Conservation (phyloP, 305 asterid genomes). For the Solanum hybrid region DNA sequence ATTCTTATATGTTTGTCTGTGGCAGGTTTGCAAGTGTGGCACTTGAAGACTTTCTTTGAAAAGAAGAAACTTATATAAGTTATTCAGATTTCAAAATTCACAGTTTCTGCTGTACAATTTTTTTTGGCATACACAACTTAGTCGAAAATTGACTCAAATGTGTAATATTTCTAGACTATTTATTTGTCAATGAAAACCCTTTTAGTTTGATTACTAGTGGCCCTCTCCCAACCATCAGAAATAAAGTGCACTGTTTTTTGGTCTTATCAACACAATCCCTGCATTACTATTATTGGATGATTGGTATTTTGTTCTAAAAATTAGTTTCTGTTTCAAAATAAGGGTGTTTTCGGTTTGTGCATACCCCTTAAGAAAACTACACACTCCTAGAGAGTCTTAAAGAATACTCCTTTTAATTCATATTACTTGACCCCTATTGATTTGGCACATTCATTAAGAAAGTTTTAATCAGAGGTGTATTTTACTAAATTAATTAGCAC, state of each 20-base stretch:
- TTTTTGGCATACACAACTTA: not conserved
- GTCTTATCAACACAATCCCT: not conserved
- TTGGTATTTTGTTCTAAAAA: not conserved
- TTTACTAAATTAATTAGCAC: not conserved
- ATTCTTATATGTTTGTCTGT: slow-evolving; percentile 57
- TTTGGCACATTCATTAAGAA: not conserved
- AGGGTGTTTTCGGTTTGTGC: not conserved
- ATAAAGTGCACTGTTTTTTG: not conserved
- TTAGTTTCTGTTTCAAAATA: not conserved
- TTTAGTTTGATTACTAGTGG: not conserved
- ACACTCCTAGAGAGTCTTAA: not conserved
- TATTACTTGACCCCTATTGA: not conserved
- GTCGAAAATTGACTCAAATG: not conserved
- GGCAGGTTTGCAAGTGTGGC: slow-evolving; percentile 79
- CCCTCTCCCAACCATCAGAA: not conserved
- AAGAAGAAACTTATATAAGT: slow-evolving; percentile 85
- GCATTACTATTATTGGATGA: not conserved
- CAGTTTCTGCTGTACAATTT: not conserved
- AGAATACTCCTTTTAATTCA: not conserved
- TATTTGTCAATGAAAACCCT: not conserved
- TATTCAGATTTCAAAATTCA: not conserved
- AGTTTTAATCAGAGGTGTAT: not conserved
- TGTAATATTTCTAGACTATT: not conserved
- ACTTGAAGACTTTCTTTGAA: slow-evolving; percentile 81
- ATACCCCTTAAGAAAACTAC: not conserved